These are phyloP conservation scores for Cutaneotrichosporon arboriforme DNA, from an alignment of 1,284 basidiomycete species.

Conservation along the genomic window DNA sequence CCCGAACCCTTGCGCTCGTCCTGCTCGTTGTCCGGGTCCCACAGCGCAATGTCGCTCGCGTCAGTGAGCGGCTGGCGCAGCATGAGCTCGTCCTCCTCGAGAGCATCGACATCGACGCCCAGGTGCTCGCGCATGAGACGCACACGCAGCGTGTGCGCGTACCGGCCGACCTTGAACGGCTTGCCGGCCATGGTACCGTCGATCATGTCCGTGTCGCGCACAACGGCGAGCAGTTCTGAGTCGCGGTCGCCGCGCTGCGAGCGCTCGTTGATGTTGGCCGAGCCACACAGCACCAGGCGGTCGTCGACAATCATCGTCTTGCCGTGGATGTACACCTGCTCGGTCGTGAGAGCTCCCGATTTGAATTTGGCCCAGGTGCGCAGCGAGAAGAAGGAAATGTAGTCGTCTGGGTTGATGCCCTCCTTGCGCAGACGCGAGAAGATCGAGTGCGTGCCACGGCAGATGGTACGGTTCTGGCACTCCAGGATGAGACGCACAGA, in stretches of 20 bases:
- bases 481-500: conserved; percentile 91
- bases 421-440: conserved; percentile 80
- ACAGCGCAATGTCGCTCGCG: conserved; percentile 58
- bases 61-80: conserved; percentile 55
- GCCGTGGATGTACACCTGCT: conserved; percentile 87
- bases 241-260: conserved; percentile 94
- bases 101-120: conserved; percentile 86
- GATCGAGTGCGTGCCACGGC: conserved; percentile 85
- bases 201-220: conserved; percentile 96
- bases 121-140: conserved; percentile 95
- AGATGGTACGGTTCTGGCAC: conserved; percentile 86
- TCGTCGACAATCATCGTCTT: conserved; percentile 92
- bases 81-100: conserved; percentile 71
- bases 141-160: conserved; percentile 88
- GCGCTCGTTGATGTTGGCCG: conserved; percentile 97
- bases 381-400: conserved; percentile 86
- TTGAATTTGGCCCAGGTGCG: conserved; percentile 91
- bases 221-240: conserved; percentile 86
- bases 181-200: conserved; percentile 87
- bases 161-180: conserved; percentile 92
- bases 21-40: conserved; percentile 79
- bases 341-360: conserved; percentile 78
- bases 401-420: conserved; percentile 87
- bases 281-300: conserved; percentile 91
- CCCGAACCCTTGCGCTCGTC: conserved; percentile 32